Conservation (phyloP, 805 yeast genomes). For the Candida chauliodis region DNA sequence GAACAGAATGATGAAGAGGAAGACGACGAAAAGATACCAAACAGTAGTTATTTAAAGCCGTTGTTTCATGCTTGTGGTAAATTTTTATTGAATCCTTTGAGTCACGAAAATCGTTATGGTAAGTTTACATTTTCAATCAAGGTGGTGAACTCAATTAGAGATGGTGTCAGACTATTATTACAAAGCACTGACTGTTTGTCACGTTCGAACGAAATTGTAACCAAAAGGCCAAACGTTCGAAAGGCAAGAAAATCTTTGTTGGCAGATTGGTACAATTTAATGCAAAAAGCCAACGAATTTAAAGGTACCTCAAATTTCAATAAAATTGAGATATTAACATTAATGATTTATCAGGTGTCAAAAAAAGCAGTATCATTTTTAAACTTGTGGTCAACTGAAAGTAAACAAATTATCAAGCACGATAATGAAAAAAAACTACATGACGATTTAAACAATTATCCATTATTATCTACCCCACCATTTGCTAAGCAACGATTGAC, state of each 20-base stretch:
- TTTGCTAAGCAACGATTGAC: conserved; percentile 57
- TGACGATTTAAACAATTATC: conserved; percentile 39
- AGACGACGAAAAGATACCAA: conserved; percentile 29
- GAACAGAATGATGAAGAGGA: conserved; percentile 17
- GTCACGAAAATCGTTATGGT: conserved; percentile 37
- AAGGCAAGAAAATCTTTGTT: conserved; percentile 64
- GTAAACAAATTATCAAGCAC: conserved; percentile 40
- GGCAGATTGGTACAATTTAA: conserved; percentile 77
- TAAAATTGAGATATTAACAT: conserved; percentile 59
- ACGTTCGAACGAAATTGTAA: conserved; percentile 66
- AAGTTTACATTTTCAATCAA: conserved; percentile 53
- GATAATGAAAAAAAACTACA: conserved; percentile 30
- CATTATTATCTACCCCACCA: conserved; percentile 53
- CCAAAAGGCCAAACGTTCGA: conserved; percentile 56
- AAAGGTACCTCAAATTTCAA: conserved; percentile 57
- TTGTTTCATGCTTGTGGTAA: conserved; percentile 62
- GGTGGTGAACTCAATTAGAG: conserved; percentile 62
- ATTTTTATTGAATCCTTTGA: conserved; percentile 62
- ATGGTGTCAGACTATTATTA: conserved; percentile 64
- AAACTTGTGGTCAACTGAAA: conserved; percentile 69
- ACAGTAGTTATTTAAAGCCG: conserved; percentile 49
- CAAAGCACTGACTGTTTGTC: conserved; percentile 73
- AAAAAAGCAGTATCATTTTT: conserved; percentile 62
- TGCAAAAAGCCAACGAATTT: conserved; percentile 73
- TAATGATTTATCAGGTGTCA: conserved; percentile 64